Percentiles rank a stretch among this genome's conserved stretches.
These are phyloP conservation scores for Phylloboletellus chloephorus DNA, from an alignment of 1,284 basidiomycete species.

Conservation along the genomic window DNA sequence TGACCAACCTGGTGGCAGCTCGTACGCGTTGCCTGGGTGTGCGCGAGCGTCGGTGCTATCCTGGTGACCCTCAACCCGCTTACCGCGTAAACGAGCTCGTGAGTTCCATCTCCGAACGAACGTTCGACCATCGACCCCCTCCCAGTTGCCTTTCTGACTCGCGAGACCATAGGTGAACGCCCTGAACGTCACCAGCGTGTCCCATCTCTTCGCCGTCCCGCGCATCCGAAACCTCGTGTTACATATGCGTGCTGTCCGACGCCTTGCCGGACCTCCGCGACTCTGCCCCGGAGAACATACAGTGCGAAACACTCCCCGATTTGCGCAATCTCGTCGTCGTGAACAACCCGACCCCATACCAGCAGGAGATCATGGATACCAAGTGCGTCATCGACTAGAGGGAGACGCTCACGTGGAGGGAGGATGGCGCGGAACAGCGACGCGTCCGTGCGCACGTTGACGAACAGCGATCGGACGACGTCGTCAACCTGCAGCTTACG, in stretches of 20 bases:
- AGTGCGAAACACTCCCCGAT: constrained; percentile 54
- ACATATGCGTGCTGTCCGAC: constrained; percentile 53
- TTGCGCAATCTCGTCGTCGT: constrained; percentile 67
- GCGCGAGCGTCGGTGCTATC: constrained; percentile 73
- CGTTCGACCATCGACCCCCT: no score
- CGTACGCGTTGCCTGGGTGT: constrained; percentile 82
- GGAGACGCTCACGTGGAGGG: constrained; percentile 59
- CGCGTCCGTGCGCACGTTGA: constrained; percentile 38
- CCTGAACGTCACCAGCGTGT: constrained; percentile 63
- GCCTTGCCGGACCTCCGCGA: constrained; percentile 55
- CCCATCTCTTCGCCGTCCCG: constrained; percentile 70
- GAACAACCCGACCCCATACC: constrained; percentile 48
- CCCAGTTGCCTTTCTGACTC: neutral
- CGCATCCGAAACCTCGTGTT: constrained; percentile 60
- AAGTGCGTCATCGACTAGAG: constrained; percentile 60
- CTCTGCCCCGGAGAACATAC: constrained; percentile 51
- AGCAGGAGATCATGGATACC: constrained; percentile 40
- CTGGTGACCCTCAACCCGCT: constrained; percentile 81
- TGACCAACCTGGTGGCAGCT: constrained; percentile 38
- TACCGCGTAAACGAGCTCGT: constrained; percentile 72
- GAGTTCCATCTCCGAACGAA: constrained; percentile 20
- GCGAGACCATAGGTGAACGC: constrained; percentile 44
- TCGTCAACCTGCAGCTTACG: constrained; percentile 80
- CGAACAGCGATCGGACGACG: constrained; percentile 53
- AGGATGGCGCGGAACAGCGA: constrained; percentile 40